Evolutionary conservation across 2,329 filamentous ascomycete genomes (phyloP).

Genomic region (Talaromyces piceae): DNA sequence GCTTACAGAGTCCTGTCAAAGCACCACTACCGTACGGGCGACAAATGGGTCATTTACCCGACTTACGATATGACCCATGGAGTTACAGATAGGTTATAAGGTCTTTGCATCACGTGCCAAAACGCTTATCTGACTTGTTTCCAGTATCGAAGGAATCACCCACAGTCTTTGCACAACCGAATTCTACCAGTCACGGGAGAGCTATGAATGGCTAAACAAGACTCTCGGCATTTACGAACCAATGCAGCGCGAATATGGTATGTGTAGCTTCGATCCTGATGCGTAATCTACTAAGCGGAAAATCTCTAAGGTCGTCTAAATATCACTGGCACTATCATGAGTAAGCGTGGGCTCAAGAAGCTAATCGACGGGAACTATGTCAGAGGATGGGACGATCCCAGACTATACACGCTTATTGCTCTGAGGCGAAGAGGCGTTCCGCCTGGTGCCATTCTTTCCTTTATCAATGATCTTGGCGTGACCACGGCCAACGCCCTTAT

Average conservation of each 20-base stretch:
- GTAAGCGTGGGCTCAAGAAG: conserved; percentile 74
- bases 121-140: conserved; percentile 55
- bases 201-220: conserved; percentile 70
- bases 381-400: conserved; percentile 82
- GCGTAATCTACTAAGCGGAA: not conserved
- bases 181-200: conserved; percentile 75
- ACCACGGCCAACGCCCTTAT: conserved; percentile 76
- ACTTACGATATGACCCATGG: conserved; percentile 93
- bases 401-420: conserved; percentile 79
- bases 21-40: conserved; percentile 56
- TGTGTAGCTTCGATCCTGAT: not conserved
- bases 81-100: conserved; percentile 77
- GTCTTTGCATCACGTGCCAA: too few relatives aligned
- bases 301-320: conserved; percentile 50
- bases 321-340: conserved; percentile 76
- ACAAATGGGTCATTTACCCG: conserved; percentile 86
- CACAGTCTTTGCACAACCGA: conserved; percentile 92
- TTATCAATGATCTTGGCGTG: conserved; percentile 86
- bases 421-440: conserved; percentile 79
- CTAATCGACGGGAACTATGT: conserved; percentile 71
- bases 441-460: conserved; percentile 79
- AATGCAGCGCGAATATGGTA: conserved; percentile 86
- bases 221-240: conserved; percentile 59
- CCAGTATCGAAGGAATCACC: conserved; percentile 86
- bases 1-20: conserved; percentile 75